phyloP scores from a whole-genome alignment of 2,329 filamentous ascomycete species.

The Fusarium goolgardi region DNA sequence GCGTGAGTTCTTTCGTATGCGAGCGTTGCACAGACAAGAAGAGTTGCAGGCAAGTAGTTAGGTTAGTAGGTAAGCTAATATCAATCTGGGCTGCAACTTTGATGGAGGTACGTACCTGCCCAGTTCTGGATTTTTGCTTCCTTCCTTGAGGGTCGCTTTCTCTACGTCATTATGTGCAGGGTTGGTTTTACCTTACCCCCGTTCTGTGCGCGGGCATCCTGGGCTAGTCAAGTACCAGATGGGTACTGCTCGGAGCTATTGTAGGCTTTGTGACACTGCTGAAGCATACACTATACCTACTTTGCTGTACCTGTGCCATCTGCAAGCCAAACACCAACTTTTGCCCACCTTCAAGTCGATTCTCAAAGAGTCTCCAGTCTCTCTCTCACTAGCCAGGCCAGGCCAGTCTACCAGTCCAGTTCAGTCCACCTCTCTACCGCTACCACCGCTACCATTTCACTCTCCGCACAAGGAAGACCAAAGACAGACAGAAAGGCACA shows the following conservation, averaged over 20 bases:
- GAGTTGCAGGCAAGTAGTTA: neutral
- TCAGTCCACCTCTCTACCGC: constrained; percentile 37
- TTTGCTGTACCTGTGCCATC: constrained; percentile 17
- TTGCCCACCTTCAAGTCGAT: constrained; percentile 37
- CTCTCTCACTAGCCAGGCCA: constrained; percentile 32
- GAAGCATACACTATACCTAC: constrained; percentile 25
- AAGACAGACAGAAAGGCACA: constrained; percentile 31
- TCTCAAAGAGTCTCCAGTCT: constrained; percentile 38
- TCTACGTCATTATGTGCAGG: constrained; percentile 46
- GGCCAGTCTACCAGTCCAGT: constrained; percentile 33
- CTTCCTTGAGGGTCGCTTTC: constrained; percentile 33
- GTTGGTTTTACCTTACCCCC: constrained; percentile 26
- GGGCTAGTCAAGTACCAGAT: constrained; percentile 19
- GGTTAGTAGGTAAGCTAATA: neutral
- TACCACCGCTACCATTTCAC: constrained; percentile 39
- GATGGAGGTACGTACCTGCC: constrained; percentile 22
- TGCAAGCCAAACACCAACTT: constrained; percentile 40
- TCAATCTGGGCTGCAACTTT: constrained; percentile 14
- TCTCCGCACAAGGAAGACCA: constrained; percentile 40
- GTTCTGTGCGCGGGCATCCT: constrained; percentile 33
- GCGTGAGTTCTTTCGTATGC: constrained; percentile 5
- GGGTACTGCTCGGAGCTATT: constrained; percentile 9
- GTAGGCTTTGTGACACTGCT: neutral
- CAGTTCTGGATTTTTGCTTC: constrained; percentile 30
- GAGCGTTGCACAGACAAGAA: neutral